Base-by-base conservation (phyloP, 1,284 basidiomycete species). In the Moesziomyces sp. region DNA sequence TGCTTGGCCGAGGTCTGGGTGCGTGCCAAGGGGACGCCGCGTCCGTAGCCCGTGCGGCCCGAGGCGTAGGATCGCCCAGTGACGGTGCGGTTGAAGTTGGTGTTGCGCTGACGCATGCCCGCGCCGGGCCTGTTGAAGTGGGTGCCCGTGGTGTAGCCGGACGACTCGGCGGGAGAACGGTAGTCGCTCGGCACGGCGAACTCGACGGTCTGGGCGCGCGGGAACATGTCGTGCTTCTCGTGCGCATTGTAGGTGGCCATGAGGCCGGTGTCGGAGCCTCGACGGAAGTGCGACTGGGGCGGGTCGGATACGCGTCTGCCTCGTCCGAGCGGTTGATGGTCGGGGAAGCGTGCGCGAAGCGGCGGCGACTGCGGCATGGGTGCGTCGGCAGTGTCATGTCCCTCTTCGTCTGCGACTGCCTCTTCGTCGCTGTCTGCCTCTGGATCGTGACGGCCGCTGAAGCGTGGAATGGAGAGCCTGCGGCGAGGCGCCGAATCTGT, bases 181-280 rank as follows among this genome's bases (percentile, higher is more conserved):
- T 55, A 67, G 40, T 67, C 68, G 75, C 82, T 46, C 60, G 74
- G 82, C 8, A 87, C 85, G 16, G 86, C 85, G 63, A 89, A 89
- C 55, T 89, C 89, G 59, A 89, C 88, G 0, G 89, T 89, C 65
- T 87, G 87, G 1, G 87, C 87, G 1, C 88, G 84, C 5, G 87
- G 87, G 46, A 88, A 87, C 26, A 84, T 79, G 43, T 75, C 73
- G 42, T 28, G 52, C 51, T 70, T 66, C 53, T 77, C 72, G 23
- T 61, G 58, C n/a, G 46, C 52, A 23, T 24, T 40, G 30, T 61
- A 58, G 1, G 56, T 38, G 2, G 57, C 46, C 11, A 47, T 24
- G 18, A 70, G 52, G 13, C 71, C 76, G 3, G 58, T 66, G 40
- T 79, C 74, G 23, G 75, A 79, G 13, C 74, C 75, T 8, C 73